phyloP scores from a whole-genome alignment of 2,329 filamentous ascomycete genomes.

The Setomelanomma holmii region DNA sequence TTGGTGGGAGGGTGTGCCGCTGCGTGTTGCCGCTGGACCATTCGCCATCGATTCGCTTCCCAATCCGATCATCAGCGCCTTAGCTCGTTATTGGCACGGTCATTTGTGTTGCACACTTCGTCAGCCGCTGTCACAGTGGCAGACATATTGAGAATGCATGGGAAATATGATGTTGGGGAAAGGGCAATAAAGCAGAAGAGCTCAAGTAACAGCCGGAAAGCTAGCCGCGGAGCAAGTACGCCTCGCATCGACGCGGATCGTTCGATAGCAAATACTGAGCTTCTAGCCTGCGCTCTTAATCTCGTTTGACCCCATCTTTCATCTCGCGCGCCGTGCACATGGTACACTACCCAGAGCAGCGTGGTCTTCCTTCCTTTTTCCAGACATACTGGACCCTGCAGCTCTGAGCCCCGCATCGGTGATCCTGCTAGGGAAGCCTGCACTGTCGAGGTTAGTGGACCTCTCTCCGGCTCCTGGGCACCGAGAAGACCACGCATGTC shows the following conservation, averaged over 20 bases:
- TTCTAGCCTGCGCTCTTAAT: slow-evolving; percentile 14
- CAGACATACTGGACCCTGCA: slow-evolving; percentile 28
- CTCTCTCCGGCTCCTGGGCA: slow-evolving; percentile 18
- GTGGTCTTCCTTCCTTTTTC: slow-evolving; percentile 14
- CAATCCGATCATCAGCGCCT: slow-evolving; percentile 11
- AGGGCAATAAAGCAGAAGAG: slow-evolving; percentile 1
- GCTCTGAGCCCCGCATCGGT: slow-evolving; percentile 26
- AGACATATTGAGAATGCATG: background rate
- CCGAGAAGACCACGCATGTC: slow-evolving; percentile 10
- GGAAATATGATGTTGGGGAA: slow-evolving; percentile 3
- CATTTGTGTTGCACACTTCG: slow-evolving; percentile 6
- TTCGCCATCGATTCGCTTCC: slow-evolving; percentile 1
- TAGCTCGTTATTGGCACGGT: slow-evolving; percentile 16
- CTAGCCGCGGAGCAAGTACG: slow-evolving; percentile 2
- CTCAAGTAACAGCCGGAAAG: background rate
- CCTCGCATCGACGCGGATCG: background rate
- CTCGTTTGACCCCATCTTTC: slow-evolving; percentile 6
- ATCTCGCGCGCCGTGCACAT: slow-evolving; percentile 13
- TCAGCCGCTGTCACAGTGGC: slow-evolving; percentile 17
- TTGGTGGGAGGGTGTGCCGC: slow-evolving; percentile 22
- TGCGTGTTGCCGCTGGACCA: slow-evolving; percentile 17
- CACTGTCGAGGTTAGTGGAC: slow-evolving; percentile 7
- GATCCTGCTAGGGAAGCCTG: no score
- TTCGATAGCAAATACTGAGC: slow-evolving; percentile 2
- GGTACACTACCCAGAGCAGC: slow-evolving; percentile 7